Conservation (phyloP, 208 protist genomes). For the Leishmania tropica region DNA sequence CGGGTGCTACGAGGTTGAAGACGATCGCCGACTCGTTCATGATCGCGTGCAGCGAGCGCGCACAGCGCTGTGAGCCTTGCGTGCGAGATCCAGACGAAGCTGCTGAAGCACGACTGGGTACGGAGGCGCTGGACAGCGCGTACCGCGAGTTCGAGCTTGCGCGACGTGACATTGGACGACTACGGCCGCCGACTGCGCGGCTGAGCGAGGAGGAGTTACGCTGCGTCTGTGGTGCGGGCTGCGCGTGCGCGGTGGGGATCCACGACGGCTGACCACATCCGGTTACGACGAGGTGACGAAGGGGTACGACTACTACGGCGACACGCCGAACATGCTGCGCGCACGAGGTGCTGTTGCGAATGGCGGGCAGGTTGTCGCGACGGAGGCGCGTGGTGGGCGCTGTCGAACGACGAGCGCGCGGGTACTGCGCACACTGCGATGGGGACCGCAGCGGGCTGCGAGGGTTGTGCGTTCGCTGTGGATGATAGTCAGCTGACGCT, state of each 20-base stretch:
- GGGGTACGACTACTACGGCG: conserved; percentile 44
- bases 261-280: conserved; percentile 72
- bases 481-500: conserved; percentile 67
- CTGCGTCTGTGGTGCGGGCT: conserved; percentile 43
- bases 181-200: conserved; percentile 34
- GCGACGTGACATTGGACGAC: conserved; percentile 22
- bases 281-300: conserved; percentile 56
- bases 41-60: conserved; percentile 63
- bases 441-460: conserved; percentile 54
- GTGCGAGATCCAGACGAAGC: conserved; percentile 52
- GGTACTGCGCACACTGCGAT: conserved; percentile 17
- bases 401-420: conserved; percentile 37
- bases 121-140: conserved; percentile 38
- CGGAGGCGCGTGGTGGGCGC: conserved; percentile 45
- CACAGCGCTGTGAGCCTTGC: conserved; percentile 45
- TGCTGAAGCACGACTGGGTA: conserved; percentile 60
- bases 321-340: conserved; percentile 35
- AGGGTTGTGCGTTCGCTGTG: conserved; percentile 54
- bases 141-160: conserved; percentile 55
- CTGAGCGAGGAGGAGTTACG: conserved; percentile 43
- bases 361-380: conserved; percentile 77
- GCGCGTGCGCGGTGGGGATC: conserved; percentile 59
- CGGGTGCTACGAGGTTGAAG: conserved; percentile 50
- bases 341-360: conserved; percentile 70
- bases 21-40: conserved; percentile 37